Evolutionary conservation across 306 rosid species (phyloP).

Genomic region (Gastrolobium villosum): DNA sequence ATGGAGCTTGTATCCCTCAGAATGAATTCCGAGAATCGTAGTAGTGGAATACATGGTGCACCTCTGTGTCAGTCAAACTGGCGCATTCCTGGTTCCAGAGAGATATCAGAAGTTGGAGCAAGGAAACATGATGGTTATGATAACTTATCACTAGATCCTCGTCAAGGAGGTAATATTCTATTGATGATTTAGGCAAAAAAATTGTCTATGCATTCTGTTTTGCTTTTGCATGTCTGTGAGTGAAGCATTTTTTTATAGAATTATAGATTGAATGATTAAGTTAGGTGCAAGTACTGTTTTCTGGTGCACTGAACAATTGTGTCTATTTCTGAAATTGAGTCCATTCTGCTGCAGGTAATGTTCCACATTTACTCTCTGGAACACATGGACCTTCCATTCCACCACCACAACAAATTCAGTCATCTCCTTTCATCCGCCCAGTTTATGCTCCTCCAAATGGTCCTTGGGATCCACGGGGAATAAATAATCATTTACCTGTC

Average conservation of each 20-base stretch:
- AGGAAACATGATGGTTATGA: slow-evolving; percentile 74
- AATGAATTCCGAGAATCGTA: slow-evolving; percentile 67
- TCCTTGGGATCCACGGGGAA: slow-evolving; percentile 81
- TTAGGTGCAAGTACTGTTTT: slow-evolving; percentile 50
- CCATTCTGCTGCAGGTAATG: slow-evolving; percentile 61
- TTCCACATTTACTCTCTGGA: slow-evolving; percentile 60
- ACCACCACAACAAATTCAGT: slow-evolving; percentile 78
- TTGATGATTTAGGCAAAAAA: not conserved
- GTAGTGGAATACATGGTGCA: slow-evolving; percentile 60
- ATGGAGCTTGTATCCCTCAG: slow-evolving; percentile 88
- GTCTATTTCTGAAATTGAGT: slow-evolving; percentile 58
- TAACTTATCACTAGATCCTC: slow-evolving; percentile 65
- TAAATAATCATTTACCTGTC: slow-evolving; percentile 70
- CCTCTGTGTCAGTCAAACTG: slow-evolving; percentile 73
- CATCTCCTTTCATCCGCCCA: slow-evolving; percentile 73
- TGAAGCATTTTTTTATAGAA: slow-evolving; percentile 19
- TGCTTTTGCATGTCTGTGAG: slow-evolving; percentile 28
- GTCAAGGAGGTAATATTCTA: slow-evolving; percentile 74
- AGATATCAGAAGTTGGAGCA: slow-evolving; percentile 70
- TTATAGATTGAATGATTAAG: slow-evolving; percentile 42
- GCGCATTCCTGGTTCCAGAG: slow-evolving; percentile 69
- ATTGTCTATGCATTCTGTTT: not conserved
- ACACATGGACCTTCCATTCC: slow-evolving; percentile 74
- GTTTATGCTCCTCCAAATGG: slow-evolving; percentile 79
- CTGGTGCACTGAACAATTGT: slow-evolving; percentile 49